Base-by-base conservation (phyloP, 2,329 filamentous ascomycete species). In the Shiraia sp. region DNA sequence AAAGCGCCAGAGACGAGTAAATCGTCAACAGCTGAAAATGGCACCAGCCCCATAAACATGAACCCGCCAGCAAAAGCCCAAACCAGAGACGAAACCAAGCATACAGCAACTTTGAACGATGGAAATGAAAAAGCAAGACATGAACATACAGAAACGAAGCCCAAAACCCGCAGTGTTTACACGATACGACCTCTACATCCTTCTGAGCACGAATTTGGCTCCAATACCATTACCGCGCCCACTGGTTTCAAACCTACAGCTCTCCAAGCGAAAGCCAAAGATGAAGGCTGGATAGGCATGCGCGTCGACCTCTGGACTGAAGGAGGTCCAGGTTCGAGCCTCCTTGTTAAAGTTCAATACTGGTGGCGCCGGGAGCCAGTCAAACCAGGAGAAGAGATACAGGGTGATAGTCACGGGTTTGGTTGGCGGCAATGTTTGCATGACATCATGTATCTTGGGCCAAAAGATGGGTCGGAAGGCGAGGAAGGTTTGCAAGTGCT, bases 391-490 rank as follows among this genome's bases (percentile, higher is more conserved):
- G 26, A 42, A 12, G 42, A 44, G 29, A 17, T 42, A n/a, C 24
- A 23, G 10, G 35, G 22, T 16, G 40, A 42, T 28, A 19, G 5
- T 7, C 14, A 29, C 9, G 32, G 34, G 10, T 32, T 12, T 31
- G 37, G 35, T 4, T 54, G 51, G 51, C 44, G 45, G 17, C 51
- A 51, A n/a, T 54, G 51, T 36, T 39, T 54, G 23, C 45, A 54
- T 33, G 45, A 51, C 36, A 51, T 54, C 36, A 45, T 51, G 24
- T 51, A 42, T 35, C 27, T 54, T 26, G 42, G 50, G 8, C 37
- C 35, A 9, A 43, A 33, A 24, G 48, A 51, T 32, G 48, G 48
- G 10, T 39, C 34, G 7, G 37, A 54, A 17, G 29, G 32, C 9
- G 31, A 17, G 13, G 27, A 37, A 15, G 37, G 29, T 6, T 31